These are phyloP conservation scores for Piper longum DNA, from an alignment of 164 flowering plant species.

Conservation along the genomic window DNA sequence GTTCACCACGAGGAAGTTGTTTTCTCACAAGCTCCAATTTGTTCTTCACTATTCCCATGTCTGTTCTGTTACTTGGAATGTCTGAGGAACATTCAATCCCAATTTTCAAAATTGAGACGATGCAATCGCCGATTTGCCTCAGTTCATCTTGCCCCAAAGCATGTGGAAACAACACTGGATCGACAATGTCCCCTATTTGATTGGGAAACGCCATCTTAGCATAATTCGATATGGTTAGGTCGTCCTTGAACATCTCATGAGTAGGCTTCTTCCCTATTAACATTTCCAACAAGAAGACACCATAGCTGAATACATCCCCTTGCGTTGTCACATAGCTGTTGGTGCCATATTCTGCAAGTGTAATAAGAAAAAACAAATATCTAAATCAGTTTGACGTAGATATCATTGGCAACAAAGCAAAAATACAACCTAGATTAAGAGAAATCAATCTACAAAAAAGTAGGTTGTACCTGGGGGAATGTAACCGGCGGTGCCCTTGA, in stretches of 20 bases:
- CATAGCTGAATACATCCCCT: constrained; percentile 21
- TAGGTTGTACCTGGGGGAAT: not conserved
- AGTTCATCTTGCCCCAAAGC: not conserved
- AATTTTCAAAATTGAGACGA: not conserved
- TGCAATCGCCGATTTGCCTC: not conserved
- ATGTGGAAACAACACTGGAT: not conserved
- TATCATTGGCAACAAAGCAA: no score
- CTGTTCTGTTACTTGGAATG: not conserved
- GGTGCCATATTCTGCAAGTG: constrained; percentile 18
- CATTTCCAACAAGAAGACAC: constrained; percentile 21
- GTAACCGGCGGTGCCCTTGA: not conserved
- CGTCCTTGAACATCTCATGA: constrained; percentile 5
- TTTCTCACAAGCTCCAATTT: not conserved
- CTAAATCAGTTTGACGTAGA: no score
- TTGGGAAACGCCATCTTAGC: constrained; percentile 1
- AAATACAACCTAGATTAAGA: no score
- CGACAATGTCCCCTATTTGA: not conserved
- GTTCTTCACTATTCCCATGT: not conserved
- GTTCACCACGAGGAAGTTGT: no score
- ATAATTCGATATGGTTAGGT: not conserved
- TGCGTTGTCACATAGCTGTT: constrained; percentile 6
- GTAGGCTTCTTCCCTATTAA: constrained; percentile 21
- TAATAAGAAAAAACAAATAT: no score
- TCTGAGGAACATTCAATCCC: not conserved
- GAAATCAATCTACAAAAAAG: no score